Evolutionary conservation across 164 flowering plant genomes (phyloP), one percentile per base, ranked within the genome.

Genomic region (Piper longum): DNA sequence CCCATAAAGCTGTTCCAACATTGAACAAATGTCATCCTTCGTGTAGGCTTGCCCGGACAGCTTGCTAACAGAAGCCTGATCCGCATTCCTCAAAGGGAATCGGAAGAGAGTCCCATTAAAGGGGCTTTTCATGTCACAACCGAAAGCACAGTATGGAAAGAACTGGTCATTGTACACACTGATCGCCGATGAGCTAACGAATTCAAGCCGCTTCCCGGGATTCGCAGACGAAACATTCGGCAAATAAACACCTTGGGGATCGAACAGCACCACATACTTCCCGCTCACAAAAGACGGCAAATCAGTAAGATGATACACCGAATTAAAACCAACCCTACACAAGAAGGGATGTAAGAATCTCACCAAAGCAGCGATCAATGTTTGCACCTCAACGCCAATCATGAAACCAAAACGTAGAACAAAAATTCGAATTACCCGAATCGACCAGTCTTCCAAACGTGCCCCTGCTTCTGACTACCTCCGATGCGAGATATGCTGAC

Each of bases 261-360:
- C 98, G 77, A 92, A 92, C 51, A 92, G 65, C 52, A 92, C 98
- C 41, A 85, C 83, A 69, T 88, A 82, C 62, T 89, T 92, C 41
- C 90, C 93, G 77, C 98, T 92, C 62, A 88, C 96, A 69, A 92
- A 92, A 41, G 98, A 92, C 2, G 98, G 98, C 77, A 92, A 65
- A 71, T 92, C 98, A 11, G 98, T 92, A 36, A 92, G 66, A 74
- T 92, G 98, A 72, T 92, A 92, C 62, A 92, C 98, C 5, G 98
- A 92, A 77, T 92, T 92, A 83, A 92, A 92, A 18, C 98, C 98
- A 41, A 92, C 91, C 85, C 98, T 91, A 71, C 3, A 54, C 67
- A 72, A 60, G 54, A 60, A 41, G 8, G n/a, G 36, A 26, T 26
- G 42, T 41, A 13, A 60, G 19, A 5, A 60, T 17, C 16, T 26